Evolutionary conservation across 2,329 filamentous ascomycete species (phyloP).

Genomic region (Penicillium sp.): DNA sequence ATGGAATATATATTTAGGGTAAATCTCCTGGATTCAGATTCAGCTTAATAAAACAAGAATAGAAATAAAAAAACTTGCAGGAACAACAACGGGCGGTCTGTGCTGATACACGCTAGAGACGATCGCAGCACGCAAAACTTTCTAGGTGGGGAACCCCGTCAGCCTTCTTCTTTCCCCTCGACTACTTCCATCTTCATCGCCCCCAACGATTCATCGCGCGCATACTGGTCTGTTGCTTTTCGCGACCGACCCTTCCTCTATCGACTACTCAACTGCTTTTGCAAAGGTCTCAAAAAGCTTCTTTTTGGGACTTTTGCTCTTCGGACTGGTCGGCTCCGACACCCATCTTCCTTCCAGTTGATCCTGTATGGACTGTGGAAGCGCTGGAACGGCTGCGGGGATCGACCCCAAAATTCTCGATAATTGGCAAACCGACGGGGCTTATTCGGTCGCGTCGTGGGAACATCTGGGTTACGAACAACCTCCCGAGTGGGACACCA

Average conservation of each 20-base stretch:
- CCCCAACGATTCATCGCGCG: not conserved
- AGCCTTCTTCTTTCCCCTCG: conserved; percentile 24
- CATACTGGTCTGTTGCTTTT: not conserved
- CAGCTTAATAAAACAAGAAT: not conserved
- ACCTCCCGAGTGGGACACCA: conserved; percentile 40
- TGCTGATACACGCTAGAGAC: conserved; percentile 23
- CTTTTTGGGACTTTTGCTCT: conserved; percentile 26
- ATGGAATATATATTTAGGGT: not conserved
- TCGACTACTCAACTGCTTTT: not conserved
- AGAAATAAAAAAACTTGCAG: not conserved
- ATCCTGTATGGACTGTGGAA: conserved; percentile 41
- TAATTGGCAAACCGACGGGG: conserved; percentile 39
- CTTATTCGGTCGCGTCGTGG: conserved; percentile 37
- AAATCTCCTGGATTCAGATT: not conserved
- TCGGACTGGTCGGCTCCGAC: conserved; percentile 15
- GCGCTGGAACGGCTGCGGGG: conserved; percentile 38
- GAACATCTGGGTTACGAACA: conserved; percentile 38
- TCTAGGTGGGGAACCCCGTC: conserved; percentile 25
- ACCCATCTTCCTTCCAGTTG: conserved; percentile 10
- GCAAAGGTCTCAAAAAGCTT: conserved; percentile 23
- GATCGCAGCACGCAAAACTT: conserved; percentile 28
- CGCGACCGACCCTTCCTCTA: not conserved
- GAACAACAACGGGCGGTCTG: conserved; percentile 14
- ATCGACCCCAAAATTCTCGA: conserved; percentile 45
- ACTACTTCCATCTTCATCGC: conserved; percentile 6